These are phyloP conservation scores for Spathaspora passalidarum DNA, from an alignment of 805 yeast species.

Conservation along the genomic window DNA sequence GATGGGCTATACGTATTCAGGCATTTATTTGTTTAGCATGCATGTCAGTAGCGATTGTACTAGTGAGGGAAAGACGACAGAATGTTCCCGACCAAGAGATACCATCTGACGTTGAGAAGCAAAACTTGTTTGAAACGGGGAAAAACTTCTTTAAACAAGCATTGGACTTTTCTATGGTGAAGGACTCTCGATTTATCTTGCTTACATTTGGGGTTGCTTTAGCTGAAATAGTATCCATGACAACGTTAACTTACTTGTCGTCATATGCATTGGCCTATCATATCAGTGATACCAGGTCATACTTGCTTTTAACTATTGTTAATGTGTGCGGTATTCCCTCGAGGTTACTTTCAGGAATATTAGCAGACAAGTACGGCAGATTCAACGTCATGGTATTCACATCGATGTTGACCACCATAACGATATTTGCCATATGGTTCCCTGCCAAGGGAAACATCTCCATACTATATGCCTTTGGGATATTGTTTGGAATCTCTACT, in stretches of 20 bases:
- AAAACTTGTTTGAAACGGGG: not conserved
- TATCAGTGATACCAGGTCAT: slow-evolving; percentile 16
- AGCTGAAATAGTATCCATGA: slow-evolving; percentile 50
- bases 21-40: slow-evolving; percentile 20
- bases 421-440: slow-evolving; percentile 23
- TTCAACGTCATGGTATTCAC: slow-evolving; percentile 24
- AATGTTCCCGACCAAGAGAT: not conserved
- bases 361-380: slow-evolving; percentile 27
- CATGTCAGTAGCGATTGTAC: slow-evolving; percentile 14
- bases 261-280: slow-evolving; percentile 26
- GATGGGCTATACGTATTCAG: slow-evolving; percentile 26
- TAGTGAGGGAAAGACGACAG: slow-evolving; percentile 19
- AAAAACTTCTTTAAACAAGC: slow-evolving; percentile 28
- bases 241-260: slow-evolving; percentile 28
- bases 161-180: slow-evolving; percentile 20
- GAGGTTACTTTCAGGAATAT: slow-evolving; percentile 21
- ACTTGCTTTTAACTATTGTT: slow-evolving; percentile 23
- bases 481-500: slow-evolving; percentile 52
- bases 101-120: not conserved
- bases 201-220: slow-evolving; percentile 23
- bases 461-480: slow-evolving; percentile 43
- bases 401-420: slow-evolving; percentile 18
- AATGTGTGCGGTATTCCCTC: slow-evolving; percentile 28
- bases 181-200: slow-evolving; percentile 18
- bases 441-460: slow-evolving; percentile 33